Evolutionary conservation across 2,329 filamentous ascomycete genomes (phyloP), one percentile per base, ranked within the genome.

Genomic region (Cladophialophora psammophila): DNA sequence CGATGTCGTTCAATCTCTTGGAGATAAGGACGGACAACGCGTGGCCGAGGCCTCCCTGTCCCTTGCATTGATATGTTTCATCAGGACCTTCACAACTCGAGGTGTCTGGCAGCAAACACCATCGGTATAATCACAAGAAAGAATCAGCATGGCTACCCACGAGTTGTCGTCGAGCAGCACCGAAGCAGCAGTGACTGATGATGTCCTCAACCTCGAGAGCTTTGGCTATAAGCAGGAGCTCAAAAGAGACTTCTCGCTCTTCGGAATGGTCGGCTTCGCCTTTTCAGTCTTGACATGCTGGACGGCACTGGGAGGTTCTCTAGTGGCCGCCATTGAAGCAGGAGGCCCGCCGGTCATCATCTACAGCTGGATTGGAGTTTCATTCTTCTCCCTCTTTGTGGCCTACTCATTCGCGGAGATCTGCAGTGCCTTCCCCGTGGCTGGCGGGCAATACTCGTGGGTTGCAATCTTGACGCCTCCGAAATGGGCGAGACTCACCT

Each of bases 291-390:
- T 88, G 50, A 87, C 85, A 36, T 84, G 80, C 73, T 88, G 86
- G 86, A 85, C 83, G 36, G 86, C 85, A 2, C 75, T 88, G 2
- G 82, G 82, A 54, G 85, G 85, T 42, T 84, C 86, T 0, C 80
- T 88, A 45, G 84, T 86, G 61, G 81, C 87, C 34, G 86, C 85
- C 8, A 82, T 86, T 12, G 81, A 82, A 64, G 81, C 84, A 45
- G 85, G 85, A n/a, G 85, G 85, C 1, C 85, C 86, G 3, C 84
- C 86, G 0, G 84, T 87, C 48, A 87, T 88, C 83, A 80, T 88
- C 6, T 87, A 84, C 77, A 82, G 82, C 55, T 88, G 84, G 81
- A 75, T 87, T 20, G 84, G 80, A 3, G 82, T 87, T 26, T 85
- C 83, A 66, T 58, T 83, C 9, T 77, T 83, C 32, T 82, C 83